Base-by-base conservation (phyloP, 2,329 filamentous ascomycete genomes). In the Calonectria pauciramosa region DNA sequence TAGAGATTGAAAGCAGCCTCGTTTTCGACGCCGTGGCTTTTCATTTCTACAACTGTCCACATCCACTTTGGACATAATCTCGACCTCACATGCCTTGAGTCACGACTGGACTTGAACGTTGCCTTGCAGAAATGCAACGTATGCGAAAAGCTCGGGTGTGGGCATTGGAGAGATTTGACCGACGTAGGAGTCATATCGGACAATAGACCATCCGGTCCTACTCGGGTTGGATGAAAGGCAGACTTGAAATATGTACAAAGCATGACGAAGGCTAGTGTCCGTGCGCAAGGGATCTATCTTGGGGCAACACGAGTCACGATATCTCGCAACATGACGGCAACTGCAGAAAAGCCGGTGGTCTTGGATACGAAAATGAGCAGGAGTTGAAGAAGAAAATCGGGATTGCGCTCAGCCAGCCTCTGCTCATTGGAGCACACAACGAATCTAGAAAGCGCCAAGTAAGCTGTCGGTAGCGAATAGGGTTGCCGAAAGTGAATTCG, bases 1-100 rank as follows among this genome's bases (percentile, higher is more conserved):
- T 4, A 86, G 85, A 65, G 84, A 86, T 59, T 90, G 77, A 49
- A 34, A 20, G 38, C 34, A 26, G 41, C 36, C 38, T 41, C n/a
- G 16, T 47, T 51, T 36, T 52, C 44, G 44, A 26, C 52, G 28
- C n/a, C 11, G n/a, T 59, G 20, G 11, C 52, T 59, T 26, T 23
- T 30, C 70, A 38, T 32, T 30, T 16, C 8, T 23, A 16, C 34
- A 10, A 28, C 23, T 41, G 9, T 38, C 32, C 28, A 63, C 38
- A 63, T 26, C 34, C 36, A 41, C 56, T 18, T 28, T 63, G 23
- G 23, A 41, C 38, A 41, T 30, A 9, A 63, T 10, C 16, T 13
- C 14, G 18, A 28, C 56, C 8, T 41, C n/a, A 11, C 36, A 28
- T 16, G 26, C 34, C 9, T 41, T 30, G 56, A 41, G 56, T 63